Conservation (phyloP, 257 asterid species). For the Ligustrum vulgare region DNA sequence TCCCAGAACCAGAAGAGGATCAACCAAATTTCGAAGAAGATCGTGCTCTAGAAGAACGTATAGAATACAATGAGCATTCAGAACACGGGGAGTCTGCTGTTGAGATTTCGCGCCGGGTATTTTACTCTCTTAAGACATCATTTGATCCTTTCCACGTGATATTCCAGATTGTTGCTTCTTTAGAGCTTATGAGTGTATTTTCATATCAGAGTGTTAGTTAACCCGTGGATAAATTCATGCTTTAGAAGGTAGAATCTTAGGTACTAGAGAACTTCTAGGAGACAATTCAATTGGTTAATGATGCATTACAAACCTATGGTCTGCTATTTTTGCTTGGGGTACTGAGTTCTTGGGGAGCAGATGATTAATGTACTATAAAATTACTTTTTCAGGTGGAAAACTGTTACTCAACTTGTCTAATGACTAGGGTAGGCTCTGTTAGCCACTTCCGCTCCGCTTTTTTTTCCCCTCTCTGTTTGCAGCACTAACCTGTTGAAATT, state of each 20-base stretch:
- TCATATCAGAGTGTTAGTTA: neutral
- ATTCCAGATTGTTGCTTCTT: constrained; percentile 11
- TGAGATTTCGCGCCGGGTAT: constrained; percentile 71
- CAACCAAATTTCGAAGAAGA: constrained; percentile 67
- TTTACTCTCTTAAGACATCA: constrained; percentile 13
- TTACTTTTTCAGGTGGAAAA: neutral
- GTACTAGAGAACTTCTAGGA: neutral
- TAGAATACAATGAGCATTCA: constrained; percentile 47
- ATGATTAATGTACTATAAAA: neutral
- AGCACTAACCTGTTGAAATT: neutral
- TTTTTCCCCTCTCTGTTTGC: neutral
- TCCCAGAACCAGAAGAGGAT: constrained; percentile 92
- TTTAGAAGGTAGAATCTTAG: neutral
- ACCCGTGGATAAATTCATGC: neutral
- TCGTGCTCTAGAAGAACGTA: constrained; percentile 45
- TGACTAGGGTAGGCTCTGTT: constrained; percentile 8
- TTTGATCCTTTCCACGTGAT: constrained; percentile 10
- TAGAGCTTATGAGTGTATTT: constrained; percentile 4
- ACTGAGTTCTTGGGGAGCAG: constrained; percentile 6
- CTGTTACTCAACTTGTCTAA: neutral
- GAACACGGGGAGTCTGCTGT: constrained; percentile 58
- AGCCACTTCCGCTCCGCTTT: neutral
- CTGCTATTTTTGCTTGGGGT: constrained; percentile 5
- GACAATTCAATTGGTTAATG: neutral
- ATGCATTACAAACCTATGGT: constrained; percentile 9